Evolutionary conservation across 169 alveolate species (phyloP), one percentile per base, ranked within the genome.

Genomic region (Babesia ovis): DNA sequence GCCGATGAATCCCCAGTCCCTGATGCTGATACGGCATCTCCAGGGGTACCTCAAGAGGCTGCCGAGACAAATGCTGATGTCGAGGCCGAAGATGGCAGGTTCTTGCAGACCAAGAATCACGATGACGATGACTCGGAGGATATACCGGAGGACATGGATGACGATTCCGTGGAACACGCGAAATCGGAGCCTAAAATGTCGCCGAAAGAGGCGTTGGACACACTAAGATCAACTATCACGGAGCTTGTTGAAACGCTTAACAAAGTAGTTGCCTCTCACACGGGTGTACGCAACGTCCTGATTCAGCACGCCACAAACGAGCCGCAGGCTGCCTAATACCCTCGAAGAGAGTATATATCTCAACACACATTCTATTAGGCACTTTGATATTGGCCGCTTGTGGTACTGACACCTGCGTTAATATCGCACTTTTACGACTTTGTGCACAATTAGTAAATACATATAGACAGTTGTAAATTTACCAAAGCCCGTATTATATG

Each of bases 281-380:
- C 74, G 6, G 82, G 86, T 20, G 83, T 79, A 2, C n/a, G 35
- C 20, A 55, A 69, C 55, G 83, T 79, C 25, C 56, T 79, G 23
- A 35, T 69, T 3, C 43, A 45, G 14, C 74, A 64, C 61, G 2
- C 35, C 6, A 35, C 32, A 11, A 69, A 23, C 27, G 71, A 34
- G 0, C 43, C 20, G n/a, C 58, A 37, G 25, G 66, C 6, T 22
- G 35, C 18, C 2, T 75, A 62, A n/a, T 32, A 39, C 46, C 46
- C 8, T 9, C n/a, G n/a, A n/a, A n/a, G n/a, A n/a, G n/a, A n/a
- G n/a, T n/a, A n/a, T n/a, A n/a, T n/a, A n/a, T n/a, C n/a, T n/a
- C n/a, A n/a, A n/a, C n/a, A n/a, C n/a, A n/a, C n/a, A n/a, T n/a
- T n/a, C n/a, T n/a, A n/a, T n/a, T n/a, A n/a, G n/a, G n/a, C n/a